These are phyloP conservation scores for Oropetium thomaeum DNA, from an alignment of 176 grass and related monocot genomes.

Conservation along the genomic window DNA sequence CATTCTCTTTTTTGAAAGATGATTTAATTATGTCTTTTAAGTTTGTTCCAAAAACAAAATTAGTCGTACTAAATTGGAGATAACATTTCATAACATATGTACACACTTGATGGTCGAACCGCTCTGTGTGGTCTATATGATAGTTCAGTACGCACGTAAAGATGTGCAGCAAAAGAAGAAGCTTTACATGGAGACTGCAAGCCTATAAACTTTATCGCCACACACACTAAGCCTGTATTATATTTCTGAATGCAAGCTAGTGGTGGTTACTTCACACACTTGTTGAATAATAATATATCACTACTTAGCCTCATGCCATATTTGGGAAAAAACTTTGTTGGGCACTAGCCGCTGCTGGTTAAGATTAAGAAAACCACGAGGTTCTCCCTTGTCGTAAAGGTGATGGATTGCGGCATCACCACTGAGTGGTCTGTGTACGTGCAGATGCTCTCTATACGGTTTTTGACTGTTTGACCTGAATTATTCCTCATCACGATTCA, in stretches of 20 bases:
- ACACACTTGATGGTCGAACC: not conserved
- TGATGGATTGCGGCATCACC: constrained; percentile 7
- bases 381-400: constrained; percentile 36
- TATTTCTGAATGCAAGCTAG: constrained; percentile 17
- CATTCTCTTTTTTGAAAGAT: too few relatives aligned
- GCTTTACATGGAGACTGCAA: constrained; percentile 9
- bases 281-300: constrained; percentile 23
- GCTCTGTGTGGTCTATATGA: not conserved
- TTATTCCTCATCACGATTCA: not conserved
- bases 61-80: not conserved
- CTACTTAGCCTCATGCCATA: constrained; percentile 25
- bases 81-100: not conserved
- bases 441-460: constrained; percentile 17
- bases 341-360: constrained; percentile 37
- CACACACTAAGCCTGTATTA: constrained; percentile 20
- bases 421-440: constrained; percentile 18
- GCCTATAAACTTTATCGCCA: constrained; percentile 23
- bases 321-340: constrained; percentile 17
- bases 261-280: constrained; percentile 6
- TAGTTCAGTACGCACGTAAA: constrained; percentile 4
- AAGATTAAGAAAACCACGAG: constrained; percentile 30
- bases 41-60: not conserved
- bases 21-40: too few relatives aligned
- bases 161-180: not conserved
- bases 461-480: constrained; percentile 5